These are phyloP conservation scores for Suillus brevipes DNA, from an alignment of 768 basidiomycete species.

Conservation along the genomic window DNA sequence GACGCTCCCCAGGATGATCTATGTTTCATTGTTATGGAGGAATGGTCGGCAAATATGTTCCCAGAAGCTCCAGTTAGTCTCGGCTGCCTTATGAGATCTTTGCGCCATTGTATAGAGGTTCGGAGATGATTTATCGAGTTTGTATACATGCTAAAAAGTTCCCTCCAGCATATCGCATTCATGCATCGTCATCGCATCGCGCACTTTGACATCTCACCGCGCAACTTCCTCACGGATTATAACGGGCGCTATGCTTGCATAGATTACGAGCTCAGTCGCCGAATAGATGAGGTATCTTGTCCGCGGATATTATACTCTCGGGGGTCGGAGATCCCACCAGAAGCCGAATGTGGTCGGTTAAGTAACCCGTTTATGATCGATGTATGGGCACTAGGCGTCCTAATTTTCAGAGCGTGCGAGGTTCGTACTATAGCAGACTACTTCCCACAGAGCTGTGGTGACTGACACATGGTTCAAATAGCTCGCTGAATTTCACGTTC, in stretches of 20 bases:
- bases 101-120: conserved; percentile 74
- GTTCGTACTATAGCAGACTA: conserved; percentile 37
- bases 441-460: conserved; percentile 2
- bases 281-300: conserved; percentile 41
- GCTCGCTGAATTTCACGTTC: conserved; percentile 54
- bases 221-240: conserved; percentile 69
- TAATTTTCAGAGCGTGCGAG: conserved; percentile 66
- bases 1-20: conserved; percentile 51
- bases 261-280: conserved; percentile 68
- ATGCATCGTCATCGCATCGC: conserved; percentile 67
- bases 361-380: conserved; percentile 70
- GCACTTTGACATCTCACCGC: conserved; percentile 71
- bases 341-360: conserved; percentile 53
- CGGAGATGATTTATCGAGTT: background rate
- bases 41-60: conserved; percentile 70
- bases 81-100: conserved; percentile 50
- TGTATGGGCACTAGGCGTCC: conserved; percentile 68
- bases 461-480: conserved; percentile 27
- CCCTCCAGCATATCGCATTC: conserved; percentile 59
- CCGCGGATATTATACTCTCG: conserved; percentile 45
- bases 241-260: conserved; percentile 68
- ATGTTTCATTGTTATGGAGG: conserved; percentile 77
- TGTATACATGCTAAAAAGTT: conserved; percentile 6
- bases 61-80: conserved; percentile 51
- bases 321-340: conserved; percentile 71